Evolutionary conservation across 2,329 filamentous ascomycete genomes (phyloP).

Genomic region (Ceratocystis cubensis): DNA sequence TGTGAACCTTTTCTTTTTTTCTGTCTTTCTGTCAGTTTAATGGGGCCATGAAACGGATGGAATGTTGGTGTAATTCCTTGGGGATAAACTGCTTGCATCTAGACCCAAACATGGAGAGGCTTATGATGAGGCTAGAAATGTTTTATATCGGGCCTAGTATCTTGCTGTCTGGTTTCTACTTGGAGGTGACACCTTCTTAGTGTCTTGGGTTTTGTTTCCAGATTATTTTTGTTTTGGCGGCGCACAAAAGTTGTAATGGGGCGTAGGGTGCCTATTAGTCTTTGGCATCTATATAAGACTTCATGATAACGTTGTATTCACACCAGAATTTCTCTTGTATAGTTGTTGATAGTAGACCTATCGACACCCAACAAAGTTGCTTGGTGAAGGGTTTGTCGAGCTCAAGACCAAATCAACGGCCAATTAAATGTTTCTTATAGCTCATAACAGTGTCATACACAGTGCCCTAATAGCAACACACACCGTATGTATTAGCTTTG

Average conservation of each 20-base stretch:
- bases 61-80: neutral
- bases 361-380: slow-evolving; percentile 30
- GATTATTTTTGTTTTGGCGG: slow-evolving; percentile 6
- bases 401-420: neutral
- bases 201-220: slow-evolving; percentile 20
- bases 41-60: neutral
- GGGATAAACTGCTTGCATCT: neutral
- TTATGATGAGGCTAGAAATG: neutral
- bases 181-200: neutral
- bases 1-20: slow-evolving; percentile 4
- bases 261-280: slow-evolving; percentile 22
- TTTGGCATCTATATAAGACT: slow-evolving; percentile 13
- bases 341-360: slow-evolving; percentile 30
- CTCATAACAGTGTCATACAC: neutral
- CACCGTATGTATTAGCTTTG: neutral
- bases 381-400: neutral
- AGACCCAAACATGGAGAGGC: neutral
- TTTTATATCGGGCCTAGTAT: neutral
- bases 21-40: neutral
- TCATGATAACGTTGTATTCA: slow-evolving; percentile 11
- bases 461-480: neutral
- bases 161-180: neutral
- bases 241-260: slow-evolving; percentile 24
- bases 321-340: slow-evolving; percentile 31
- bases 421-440: too few species aligned